Conservation (phyloP, 306 rosid species). For the Casuarina glauca region DNA sequence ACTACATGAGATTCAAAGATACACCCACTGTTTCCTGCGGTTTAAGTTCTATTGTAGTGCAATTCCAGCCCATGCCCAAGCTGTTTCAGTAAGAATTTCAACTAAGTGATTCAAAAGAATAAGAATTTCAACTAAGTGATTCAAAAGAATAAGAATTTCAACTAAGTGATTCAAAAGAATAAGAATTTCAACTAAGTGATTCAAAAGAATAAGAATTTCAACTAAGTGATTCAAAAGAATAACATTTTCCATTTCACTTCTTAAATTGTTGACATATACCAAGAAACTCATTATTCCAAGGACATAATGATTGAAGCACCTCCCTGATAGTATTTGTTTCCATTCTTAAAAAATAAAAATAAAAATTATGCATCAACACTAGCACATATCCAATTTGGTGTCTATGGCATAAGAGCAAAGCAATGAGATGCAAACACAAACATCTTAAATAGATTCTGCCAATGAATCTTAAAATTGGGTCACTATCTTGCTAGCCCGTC, state of each 20-base stretch:
- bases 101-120: background rate
- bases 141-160: background rate
- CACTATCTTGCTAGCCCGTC: background rate
- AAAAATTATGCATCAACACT: background rate
- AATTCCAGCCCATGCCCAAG: conserved; percentile 7
- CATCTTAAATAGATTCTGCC: background rate
- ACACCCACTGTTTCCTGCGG: background rate
- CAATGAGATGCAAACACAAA: background rate
- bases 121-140: background rate
- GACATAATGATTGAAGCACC: no score
- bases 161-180: background rate
- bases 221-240: background rate
- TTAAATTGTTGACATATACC: no score
- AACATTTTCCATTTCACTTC: background rate
- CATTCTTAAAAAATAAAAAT: no score
- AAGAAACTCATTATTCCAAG: no score
- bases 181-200: background rate
- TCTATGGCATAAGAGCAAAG: background rate
- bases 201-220: background rate
- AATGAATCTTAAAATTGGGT: background rate
- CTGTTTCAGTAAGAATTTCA: background rate
- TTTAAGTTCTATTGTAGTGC: background rate
- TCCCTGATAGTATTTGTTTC: no score
- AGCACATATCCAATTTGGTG: background rate
- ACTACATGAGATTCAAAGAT: background rate